These are phyloP conservation scores for Penicillium sp. DNA, from an alignment of 2,329 filamentous ascomycete species.

Conservation along the genomic window DNA sequence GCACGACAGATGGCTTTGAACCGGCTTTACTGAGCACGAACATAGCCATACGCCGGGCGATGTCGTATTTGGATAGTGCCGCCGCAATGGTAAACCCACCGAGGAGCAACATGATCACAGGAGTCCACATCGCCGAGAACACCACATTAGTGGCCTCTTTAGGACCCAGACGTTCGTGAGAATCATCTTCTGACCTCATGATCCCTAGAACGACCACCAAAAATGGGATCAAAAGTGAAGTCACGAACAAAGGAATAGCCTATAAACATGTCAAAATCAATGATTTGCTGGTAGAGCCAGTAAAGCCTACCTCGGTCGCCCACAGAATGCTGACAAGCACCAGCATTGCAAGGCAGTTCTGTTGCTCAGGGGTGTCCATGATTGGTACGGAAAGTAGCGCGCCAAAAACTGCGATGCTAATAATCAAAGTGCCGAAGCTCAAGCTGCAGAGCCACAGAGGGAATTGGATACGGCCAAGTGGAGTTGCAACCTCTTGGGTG, in stretches of 20 bases:
- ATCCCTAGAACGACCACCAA: conserved; percentile 81
- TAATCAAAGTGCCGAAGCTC: conserved; percentile 69
- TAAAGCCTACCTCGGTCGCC: conserved; percentile 74
- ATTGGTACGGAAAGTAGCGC: conserved; percentile 70
- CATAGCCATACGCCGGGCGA: conserved; percentile 94
- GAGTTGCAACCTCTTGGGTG: conserved; percentile 68
- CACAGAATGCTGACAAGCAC: conserved; percentile 90
- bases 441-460: conserved; percentile 79
- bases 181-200: conserved; percentile 68
- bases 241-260: conserved; percentile 95
- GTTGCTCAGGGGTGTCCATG: conserved; percentile 80
- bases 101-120: conserved; percentile 95
- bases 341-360: conserved; percentile 91
- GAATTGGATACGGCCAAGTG: conserved; percentile 67
- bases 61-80: conserved; percentile 92
- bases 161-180: conserved; percentile 65
- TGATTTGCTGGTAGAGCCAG: neutral
- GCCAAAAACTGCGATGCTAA: conserved; percentile 66
- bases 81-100: conserved; percentile 95
- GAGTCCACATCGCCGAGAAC: conserved; percentile 97
- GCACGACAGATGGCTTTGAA: conserved; percentile 77
- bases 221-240: conserved; percentile 88
- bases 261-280: conserved; percentile 29
- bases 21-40: conserved; percentile 95
- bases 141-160: conserved; percentile 77